Base-by-base conservation (phyloP, 75 land plant species). In the Sequoia sempervirens region DNA sequence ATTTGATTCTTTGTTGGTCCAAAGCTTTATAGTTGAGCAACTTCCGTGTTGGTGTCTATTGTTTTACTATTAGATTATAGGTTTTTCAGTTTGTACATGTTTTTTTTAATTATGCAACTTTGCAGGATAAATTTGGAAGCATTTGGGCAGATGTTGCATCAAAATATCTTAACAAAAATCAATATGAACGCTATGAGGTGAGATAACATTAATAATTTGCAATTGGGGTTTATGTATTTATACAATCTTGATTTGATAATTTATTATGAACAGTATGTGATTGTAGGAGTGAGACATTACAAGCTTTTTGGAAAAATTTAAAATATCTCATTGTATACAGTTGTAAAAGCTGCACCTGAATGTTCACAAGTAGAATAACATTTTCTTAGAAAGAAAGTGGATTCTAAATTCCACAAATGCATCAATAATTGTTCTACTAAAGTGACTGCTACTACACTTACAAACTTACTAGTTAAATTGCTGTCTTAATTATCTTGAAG, bases 91-190 rank as follows among this genome's bases (percentile, higher is more conserved):
- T 64, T 12, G 30, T 13, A 18, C 40, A 32, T 15, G 4, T 66
- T 64, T 81, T 47, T 20, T 52, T 52, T 2, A 20, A 34, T 23
- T n/a, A 64, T 80, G 81, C 17, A 15, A 81, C 23, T 64, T 87
- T 82, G 52, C 92, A 95, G 93, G 94, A 91, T 13, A 94, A 92
- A 76, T 97, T 97, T 90, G 96, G 96, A 85, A 84, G 89, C 47
- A 80, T 87, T 34, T 97, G 99, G 98, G 54, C 89, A 52, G 89
- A 89, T 41, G 85, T 97, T 85, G 93, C 96, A 26, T 81, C 93
- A 45, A 90, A 80, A 73, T 97, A 94, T 64, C 86, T 97, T 38
- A 90, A 91, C 85, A 96, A 97, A 83, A 90, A 87, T 85, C 84
- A 91, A 81, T 91, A 91, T 84, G 80, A 86, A 43, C 87, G 90